Base-by-base conservation (phyloP, 1,284 basidiomycete species). In the Stygiomarasmius scandens region DNA sequence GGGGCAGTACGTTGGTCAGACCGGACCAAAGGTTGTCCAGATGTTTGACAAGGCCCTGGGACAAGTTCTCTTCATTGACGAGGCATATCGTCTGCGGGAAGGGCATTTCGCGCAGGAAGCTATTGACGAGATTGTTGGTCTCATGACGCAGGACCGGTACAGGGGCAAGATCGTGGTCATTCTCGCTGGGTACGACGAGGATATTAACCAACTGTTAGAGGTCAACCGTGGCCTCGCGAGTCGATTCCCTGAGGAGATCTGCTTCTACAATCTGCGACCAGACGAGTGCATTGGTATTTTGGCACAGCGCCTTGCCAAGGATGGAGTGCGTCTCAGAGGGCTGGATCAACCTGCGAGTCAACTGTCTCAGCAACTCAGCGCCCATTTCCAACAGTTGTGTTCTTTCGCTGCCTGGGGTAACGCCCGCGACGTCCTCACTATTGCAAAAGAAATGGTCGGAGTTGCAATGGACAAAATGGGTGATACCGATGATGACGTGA, bases 71-170 rank as follows among this genome's bases (percentile, higher is more conserved):
- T 87, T 89, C 71, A 75, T 89, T 41, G 86, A 88, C 55, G 86
- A 88, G 62, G 86, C 86, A 0, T 88, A 87, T 58, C 73, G 84
- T 16, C 71, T 88, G 24, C 67, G 73, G 16, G 76, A 84, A 52
- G 86, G 86, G 1, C 79, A 71, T 11, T 89, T 86, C 59, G 84
- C 84, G 0, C 77, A 86, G 61, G 86, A 88, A 65, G 86, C 87
- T 1, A 78, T 87, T 49, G 86, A 89, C 62, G 86, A 89, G 61
- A 65, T 89, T 16, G 87, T 89, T 19, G 78, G 79, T 8, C 63
- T 86, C 25, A 71, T 89, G 58, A 89, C 87, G 0, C 71, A 85
- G 43, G 78, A 83, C 12, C 72, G 67, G 23, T 89, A 77, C 72
- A 75, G 74, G 61, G 72, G 74, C 22, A 87, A 86, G 64, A 68